phyloP scores from a whole-genome alignment of 495 filamentous ascomycete genomes.

The Daldinia grandis region DNA sequence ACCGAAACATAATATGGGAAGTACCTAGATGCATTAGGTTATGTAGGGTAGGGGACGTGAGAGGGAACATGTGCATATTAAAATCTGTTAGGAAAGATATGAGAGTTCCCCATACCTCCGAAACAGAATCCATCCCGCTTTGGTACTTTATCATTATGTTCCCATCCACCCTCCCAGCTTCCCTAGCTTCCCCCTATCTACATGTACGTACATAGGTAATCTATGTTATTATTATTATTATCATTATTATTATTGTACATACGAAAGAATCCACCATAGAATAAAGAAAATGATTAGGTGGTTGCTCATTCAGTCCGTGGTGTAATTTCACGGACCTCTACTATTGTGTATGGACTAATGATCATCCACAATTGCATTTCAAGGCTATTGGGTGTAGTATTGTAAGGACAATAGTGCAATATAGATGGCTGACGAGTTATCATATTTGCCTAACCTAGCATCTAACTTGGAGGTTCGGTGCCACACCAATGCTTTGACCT shows the following conservation, averaged over 20 bases:
- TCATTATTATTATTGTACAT: no score
- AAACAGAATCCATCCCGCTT: conserved; percentile 32
- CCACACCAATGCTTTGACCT: conserved; percentile 28
- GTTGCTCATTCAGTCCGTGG: neutral
- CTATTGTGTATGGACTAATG: neutral
- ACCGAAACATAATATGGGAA: conserved; percentile 26
- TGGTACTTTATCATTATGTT: conserved; percentile 12
- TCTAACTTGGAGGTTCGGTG: conserved; percentile 27
- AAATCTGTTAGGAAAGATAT: conserved; percentile 26
- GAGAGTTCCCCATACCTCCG: neutral
- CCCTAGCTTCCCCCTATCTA: neutral
- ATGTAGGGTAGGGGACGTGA: neutral
- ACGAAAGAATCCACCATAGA: neutral
- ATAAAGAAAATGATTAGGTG: no score
- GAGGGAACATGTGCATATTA: conserved; percentile 15
- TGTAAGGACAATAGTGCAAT: neutral
- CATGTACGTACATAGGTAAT: neutral
- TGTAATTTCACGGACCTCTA: neutral
- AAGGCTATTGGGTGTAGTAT: neutral
- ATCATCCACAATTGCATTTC: neutral
- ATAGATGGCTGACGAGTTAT: conserved; percentile 11
- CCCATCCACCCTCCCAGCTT: neutral
- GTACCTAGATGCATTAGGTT: neutral
- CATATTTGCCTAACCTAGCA: conserved; percentile 11
- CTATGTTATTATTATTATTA: neutral